phyloP scores from a whole-genome alignment of 352 stramenopile genomes.

The Pythium plurisporium region DNA sequence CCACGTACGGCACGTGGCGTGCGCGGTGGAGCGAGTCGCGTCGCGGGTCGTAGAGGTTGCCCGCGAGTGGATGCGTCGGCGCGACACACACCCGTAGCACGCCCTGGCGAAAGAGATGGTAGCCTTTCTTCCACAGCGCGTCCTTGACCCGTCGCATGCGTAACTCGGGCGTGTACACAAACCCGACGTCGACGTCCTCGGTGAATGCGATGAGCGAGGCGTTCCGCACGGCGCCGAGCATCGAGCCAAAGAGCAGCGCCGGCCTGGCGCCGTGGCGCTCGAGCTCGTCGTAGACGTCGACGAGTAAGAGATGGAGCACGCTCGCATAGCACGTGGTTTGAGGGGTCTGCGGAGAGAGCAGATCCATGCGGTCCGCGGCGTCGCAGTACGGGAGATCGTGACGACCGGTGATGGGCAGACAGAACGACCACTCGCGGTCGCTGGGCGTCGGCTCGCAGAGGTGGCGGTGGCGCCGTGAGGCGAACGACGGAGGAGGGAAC shows the following conservation, averaged over 20 bases:
- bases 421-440: slow-evolving; percentile 31
- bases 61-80: slow-evolving; percentile 28
- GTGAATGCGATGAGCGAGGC: slow-evolving; percentile 47
- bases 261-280: slow-evolving; percentile 21
- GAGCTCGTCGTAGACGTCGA: slow-evolving; percentile 49
- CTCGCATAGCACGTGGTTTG: slow-evolving; percentile 39
- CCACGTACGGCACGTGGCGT: slow-evolving; percentile 29
- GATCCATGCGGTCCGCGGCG: slow-evolving; percentile 38
- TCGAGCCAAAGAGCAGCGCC: slow-evolving; percentile 35
- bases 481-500: slow-evolving; percentile 22
- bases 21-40: slow-evolving; percentile 4
- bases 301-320: slow-evolving; percentile 47
- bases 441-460: slow-evolving; percentile 12
- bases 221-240: slow-evolving; percentile 48
- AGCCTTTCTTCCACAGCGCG: slow-evolving; percentile 32
- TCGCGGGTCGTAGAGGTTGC: slow-evolving; percentile 21
- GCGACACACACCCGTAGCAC: slow-evolving; percentile 29
- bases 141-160: slow-evolving; percentile 11
- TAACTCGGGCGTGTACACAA: slow-evolving; percentile 16
- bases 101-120: slow-evolving; percentile 37
- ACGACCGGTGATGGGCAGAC: slow-evolving; percentile 41
- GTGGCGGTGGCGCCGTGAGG: slow-evolving; percentile 13
- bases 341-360: slow-evolving; percentile 28
- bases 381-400: slow-evolving; percentile 45
- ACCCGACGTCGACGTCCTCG: slow-evolving; percentile 47